Evolutionary conservation across 139 green algal genomes (phyloP).

Genomic region (Astrephomene gubernaculifera): DNA sequence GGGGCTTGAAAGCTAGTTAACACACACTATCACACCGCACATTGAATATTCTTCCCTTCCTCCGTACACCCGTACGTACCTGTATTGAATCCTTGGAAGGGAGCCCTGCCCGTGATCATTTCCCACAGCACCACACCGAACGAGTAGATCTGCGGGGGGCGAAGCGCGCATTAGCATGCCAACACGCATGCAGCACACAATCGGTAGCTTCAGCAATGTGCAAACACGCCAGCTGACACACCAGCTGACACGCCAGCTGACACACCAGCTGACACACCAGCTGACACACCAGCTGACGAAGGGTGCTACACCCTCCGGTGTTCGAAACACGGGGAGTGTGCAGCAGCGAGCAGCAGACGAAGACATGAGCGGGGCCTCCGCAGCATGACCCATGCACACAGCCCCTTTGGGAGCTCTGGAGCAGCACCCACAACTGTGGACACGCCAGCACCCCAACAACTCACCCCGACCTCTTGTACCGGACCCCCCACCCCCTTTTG

Average conservation of each 20-base stretch:
- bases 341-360: too few relatives aligned
- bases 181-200: too few relatives aligned
- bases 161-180: not conserved
- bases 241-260: too few relatives aligned
- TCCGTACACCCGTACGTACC: too few relatives aligned
- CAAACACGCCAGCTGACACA: too few relatives aligned
- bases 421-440: not conserved
- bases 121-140: constrained; percentile 46
- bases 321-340: not conserved
- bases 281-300: not conserved
- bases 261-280: not conserved
- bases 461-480: not conserved
- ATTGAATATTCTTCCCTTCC: too few relatives aligned
- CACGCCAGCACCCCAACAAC: not conserved
- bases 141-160: constrained; percentile 18
- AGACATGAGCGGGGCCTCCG: too few relatives aligned
- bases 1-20: too few relatives aligned
- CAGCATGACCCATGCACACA: too few relatives aligned
- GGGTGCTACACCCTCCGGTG: not conserved
- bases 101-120: constrained; percentile 37
- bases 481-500: not conserved
- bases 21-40: too few relatives aligned
- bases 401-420: not conserved
- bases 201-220: too few relatives aligned
- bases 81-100: not conserved